Conservation (phyloP, 2,329 filamentous ascomycete species). For the Coniochaeta prunicola region DNA sequence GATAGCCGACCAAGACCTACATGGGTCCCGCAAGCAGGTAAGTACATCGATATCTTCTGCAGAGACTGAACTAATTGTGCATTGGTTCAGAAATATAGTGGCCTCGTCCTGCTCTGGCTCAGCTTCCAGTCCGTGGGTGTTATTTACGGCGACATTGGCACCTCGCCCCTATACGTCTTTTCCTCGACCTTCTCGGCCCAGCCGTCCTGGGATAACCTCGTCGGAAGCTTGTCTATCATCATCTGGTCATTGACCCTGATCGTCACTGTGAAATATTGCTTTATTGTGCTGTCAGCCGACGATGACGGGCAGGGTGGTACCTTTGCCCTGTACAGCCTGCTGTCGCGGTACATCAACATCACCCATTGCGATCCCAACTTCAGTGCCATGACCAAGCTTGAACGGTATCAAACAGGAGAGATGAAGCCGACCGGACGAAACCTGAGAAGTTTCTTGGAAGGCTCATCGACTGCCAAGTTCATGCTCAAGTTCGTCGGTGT, state of each 20-base stretch:
- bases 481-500: constrained; percentile 56
- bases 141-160: constrained; percentile 62
- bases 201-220: constrained; percentile 49
- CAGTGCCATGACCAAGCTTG: constrained; percentile 46
- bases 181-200: constrained; percentile 55
- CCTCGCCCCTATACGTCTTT: constrained; percentile 61
- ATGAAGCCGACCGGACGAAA: constrained; percentile 41
- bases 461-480: constrained; percentile 41
- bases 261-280: constrained; percentile 62
- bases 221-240: constrained; percentile 60
- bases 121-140: constrained; percentile 58
- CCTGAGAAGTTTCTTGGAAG: constrained; percentile 51
- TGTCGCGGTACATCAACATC: constrained; percentile 56
- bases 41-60: neutral
- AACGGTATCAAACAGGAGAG: constrained; percentile 51
- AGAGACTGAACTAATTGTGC: neutral
- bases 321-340: constrained; percentile 60
- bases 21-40: neutral
- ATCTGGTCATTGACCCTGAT: constrained; percentile 64
- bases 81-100: neutral
- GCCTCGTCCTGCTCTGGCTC: constrained; percentile 27
- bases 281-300: constrained; percentile 59
- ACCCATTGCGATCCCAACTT: constrained; percentile 50
- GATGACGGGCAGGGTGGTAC: constrained; percentile 67
- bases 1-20: neutral